Evolutionary conservation across 805 yeast genomes (phyloP).

Genomic region (Yarrowia alimentaria): DNA sequence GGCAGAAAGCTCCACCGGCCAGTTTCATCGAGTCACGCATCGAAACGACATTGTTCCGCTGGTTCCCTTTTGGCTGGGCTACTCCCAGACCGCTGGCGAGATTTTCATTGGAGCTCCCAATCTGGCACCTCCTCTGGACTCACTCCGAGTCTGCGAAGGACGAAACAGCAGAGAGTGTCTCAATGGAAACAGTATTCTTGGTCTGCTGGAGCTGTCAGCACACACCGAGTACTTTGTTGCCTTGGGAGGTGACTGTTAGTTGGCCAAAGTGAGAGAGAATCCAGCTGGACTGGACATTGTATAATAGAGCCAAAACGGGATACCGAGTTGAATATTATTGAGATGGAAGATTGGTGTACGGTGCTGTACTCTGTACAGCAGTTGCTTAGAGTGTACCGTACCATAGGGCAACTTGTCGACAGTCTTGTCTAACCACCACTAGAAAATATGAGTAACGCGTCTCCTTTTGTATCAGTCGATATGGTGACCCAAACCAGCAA

Average conservation of each 20-base stretch:
- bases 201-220: constrained; percentile 8
- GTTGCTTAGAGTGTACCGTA: too few relatives aligned
- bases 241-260: constrained; percentile 7
- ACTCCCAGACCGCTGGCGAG: constrained; percentile 8
- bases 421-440: too few relatives aligned
- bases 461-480: too few relatives aligned
- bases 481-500: too few relatives aligned
- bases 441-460: too few relatives aligned
- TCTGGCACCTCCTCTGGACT: neutral
- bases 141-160: constrained; percentile 20
- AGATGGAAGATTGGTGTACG: too few relatives aligned
- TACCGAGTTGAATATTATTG: too few relatives aligned
- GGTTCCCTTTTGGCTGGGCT: constrained; percentile 27
- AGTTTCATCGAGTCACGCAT: constrained; percentile 30
- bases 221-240: constrained; percentile 2
- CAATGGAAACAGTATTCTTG: constrained; percentile 12
- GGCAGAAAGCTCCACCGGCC: constrained; percentile 10
- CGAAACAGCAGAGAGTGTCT: constrained; percentile 28
- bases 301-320: too few relatives aligned
- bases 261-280: too few relatives aligned
- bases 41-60: constrained; percentile 29
- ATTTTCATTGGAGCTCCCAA: neutral
- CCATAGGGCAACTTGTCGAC: too few relatives aligned
- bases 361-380: too few relatives aligned
- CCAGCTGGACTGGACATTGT: too few relatives aligned